Percentiles rank a stretch among this genome's conserved stretches.
Evolutionary conservation across 2,329 filamentous ascomycete genomes (phyloP).

Genomic region (Helotiales sp.): DNA sequence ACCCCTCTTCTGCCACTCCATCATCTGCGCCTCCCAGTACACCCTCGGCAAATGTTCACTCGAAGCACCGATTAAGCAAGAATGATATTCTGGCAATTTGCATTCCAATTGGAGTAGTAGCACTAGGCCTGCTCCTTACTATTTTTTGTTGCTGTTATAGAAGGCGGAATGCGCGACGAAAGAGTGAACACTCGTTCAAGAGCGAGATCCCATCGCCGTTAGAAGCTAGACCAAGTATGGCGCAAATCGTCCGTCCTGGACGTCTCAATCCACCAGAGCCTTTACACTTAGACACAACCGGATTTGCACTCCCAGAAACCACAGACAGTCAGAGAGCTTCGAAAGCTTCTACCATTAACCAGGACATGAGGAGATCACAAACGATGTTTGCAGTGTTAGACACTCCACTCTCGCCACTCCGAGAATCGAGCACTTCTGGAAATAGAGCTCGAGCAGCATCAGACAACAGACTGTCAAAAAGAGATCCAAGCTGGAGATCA

Average conservation of each 20-base stretch:
- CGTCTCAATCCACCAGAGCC: conserved; percentile 18
- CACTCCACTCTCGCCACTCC: conserved; percentile 12
- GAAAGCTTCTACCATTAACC: conserved; percentile 6
- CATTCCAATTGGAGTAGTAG: conserved; percentile 21
- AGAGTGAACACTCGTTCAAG: conserved; percentile 15
- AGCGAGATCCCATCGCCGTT: conserved; percentile 28
- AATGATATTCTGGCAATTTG: conserved; percentile 27
- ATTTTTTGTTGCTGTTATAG: conserved; percentile 24
- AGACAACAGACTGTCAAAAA: conserved; percentile 27
- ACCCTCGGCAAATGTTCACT: background rate
- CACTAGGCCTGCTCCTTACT: conserved; percentile 21
- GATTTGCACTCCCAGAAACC: conserved; percentile 14
- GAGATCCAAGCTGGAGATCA: conserved; percentile 27
- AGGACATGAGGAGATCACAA: conserved; percentile 16
- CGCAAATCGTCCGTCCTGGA: conserved; percentile 14
- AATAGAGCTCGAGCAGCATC: conserved; percentile 26
- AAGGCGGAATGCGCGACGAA: conserved; percentile 9
- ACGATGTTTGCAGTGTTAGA: conserved; percentile 17
- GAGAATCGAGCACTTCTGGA: conserved; percentile 11
- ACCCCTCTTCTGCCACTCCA: background rate
- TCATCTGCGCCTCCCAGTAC: conserved; percentile 10
- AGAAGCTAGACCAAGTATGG: conserved; percentile 17
- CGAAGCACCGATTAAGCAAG: conserved; percentile 14
- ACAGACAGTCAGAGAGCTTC: background rate
- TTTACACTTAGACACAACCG: conserved; percentile 28